These are phyloP conservation scores for Alternaria hordeiaustralica DNA, from an alignment of 2,329 filamentous ascomycete species.

Conservation along the genomic window DNA sequence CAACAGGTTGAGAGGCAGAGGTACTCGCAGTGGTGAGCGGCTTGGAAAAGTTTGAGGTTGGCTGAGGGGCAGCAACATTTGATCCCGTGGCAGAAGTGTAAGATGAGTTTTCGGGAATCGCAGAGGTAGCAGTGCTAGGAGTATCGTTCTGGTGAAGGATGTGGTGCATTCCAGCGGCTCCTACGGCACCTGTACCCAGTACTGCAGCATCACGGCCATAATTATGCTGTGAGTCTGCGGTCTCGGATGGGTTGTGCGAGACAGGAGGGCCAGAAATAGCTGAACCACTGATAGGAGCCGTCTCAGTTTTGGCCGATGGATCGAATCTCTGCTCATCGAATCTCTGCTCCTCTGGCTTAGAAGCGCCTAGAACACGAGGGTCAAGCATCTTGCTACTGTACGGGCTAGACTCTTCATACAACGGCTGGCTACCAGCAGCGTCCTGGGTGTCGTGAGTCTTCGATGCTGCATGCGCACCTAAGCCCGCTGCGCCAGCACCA, in stretches of 20 bases:
- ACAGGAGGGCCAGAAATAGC: slow-evolving; percentile 15
- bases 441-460: slow-evolving; percentile 22
- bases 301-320: slow-evolving; percentile 17
- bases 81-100: background rate
- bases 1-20: background rate
- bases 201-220: slow-evolving; percentile 27
- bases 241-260: slow-evolving; percentile 5
- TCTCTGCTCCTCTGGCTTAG: slow-evolving; percentile 24
- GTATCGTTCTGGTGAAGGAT: slow-evolving; percentile 1
- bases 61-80: background rate
- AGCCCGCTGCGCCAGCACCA: slow-evolving; percentile 30
- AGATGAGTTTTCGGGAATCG: background rate
- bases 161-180: background rate
- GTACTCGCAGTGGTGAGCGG: slow-evolving; percentile 3
- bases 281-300: slow-evolving; percentile 5
- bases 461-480: slow-evolving; percentile 25
- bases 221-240: slow-evolving; percentile 25
- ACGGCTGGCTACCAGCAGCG: slow-evolving; percentile 10
- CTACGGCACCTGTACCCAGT: background rate
- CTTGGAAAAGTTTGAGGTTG: slow-evolving; percentile 2
- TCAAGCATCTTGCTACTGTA: slow-evolving; percentile 37
- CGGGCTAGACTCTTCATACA: slow-evolving; percentile 28
- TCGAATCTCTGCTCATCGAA: slow-evolving; percentile 30
- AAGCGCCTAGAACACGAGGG: slow-evolving; percentile 32
- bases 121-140: slow-evolving; percentile 4